These are phyloP conservation scores for Pelargonium cotyledonis DNA, from an alignment of 441 rosid genomes.

Conservation along the genomic window DNA sequence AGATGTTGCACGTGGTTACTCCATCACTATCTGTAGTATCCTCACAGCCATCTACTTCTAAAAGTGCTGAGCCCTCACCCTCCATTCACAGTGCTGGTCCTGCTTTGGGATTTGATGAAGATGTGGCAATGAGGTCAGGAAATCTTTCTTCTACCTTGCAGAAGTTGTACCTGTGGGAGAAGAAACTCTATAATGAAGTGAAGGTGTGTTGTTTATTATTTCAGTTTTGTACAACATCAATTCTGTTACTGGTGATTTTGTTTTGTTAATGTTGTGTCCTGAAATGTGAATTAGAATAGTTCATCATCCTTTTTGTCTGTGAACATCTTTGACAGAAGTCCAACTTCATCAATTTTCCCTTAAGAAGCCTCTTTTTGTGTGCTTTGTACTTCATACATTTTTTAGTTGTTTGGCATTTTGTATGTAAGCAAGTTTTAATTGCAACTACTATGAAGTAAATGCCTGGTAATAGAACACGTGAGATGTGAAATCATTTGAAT, in stretches of 20 bases:
- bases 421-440: too few species aligned
- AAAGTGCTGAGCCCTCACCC: slow-evolving; percentile 41
- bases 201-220: slow-evolving; percentile 44
- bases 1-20: slow-evolving; percentile 55
- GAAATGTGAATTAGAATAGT: neutral
- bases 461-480: neutral
- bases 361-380: neutral
- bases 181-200: slow-evolving; percentile 83
- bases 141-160: slow-evolving; percentile 86
- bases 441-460: neutral
- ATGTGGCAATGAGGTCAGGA: slow-evolving; percentile 52
- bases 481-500: too few species aligned
- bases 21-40: slow-evolving; percentile 46
- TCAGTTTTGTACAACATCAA: neutral
- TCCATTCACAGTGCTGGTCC: slow-evolving; percentile 35
- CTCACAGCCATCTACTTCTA: slow-evolving; percentile 49
- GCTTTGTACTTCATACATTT: neutral
- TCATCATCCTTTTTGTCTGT: neutral
- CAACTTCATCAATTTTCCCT: neutral
- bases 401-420: neutral
- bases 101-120: slow-evolving; percentile 55
- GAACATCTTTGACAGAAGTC: neutral
- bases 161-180: slow-evolving; percentile 87
- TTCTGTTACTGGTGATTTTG: too few species aligned
- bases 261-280: too few species aligned